Conservation (phyloP, 2,329 filamentous ascomycete species). For the Karstenula rhodostoma region DNA sequence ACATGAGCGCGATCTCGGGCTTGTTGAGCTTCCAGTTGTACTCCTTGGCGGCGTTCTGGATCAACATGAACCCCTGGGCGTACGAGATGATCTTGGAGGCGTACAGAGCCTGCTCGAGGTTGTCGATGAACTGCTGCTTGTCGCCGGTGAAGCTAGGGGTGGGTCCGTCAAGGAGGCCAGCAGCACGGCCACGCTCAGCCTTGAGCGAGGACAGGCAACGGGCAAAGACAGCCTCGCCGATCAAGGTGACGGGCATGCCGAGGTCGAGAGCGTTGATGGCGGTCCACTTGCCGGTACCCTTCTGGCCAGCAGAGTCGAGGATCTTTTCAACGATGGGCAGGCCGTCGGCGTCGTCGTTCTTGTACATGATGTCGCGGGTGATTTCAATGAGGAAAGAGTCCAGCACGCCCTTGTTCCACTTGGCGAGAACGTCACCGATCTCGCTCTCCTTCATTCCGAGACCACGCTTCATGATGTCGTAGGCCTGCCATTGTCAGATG, state of each 20-base stretch:
- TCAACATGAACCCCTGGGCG: conserved; percentile 99
- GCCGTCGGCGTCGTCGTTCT: conserved; percentile 88
- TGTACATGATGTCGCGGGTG: conserved; percentile 98
- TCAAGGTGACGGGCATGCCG: conserved; percentile 97
- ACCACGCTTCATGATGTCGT: conserved; percentile 99
- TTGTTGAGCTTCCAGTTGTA: conserved; percentile 99
- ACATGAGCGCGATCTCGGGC: conserved; percentile 99
- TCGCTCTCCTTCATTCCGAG: conserved; percentile 89
- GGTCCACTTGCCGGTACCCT: conserved; percentile 99
- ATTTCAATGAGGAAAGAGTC: conserved; percentile 99
- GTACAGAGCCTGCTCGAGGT: conserved; percentile 98
- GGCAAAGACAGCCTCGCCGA: conserved; percentile 94
- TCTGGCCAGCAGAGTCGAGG: conserved; percentile 96
- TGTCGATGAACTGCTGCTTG: conserved; percentile 91
- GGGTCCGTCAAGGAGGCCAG: conserved; percentile 79
- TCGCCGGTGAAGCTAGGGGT: conserved; percentile 84
- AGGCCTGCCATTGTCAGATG: conserved; percentile 69
- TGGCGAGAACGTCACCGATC: conserved; percentile 90
- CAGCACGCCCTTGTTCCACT: conserved; percentile 98
- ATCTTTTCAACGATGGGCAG: conserved; percentile 97
- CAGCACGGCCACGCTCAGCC: conserved; percentile 86
- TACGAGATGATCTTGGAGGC: conserved; percentile 99
- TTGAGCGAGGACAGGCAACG: conserved; percentile 95
- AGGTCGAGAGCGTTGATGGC: conserved; percentile 98
- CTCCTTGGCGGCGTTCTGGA: conserved; percentile 96